Evolutionary conservation across 306 rosid genomes (phyloP), one percentile per base, ranked within the genome.

Genomic region (Prunus kanzakura): DNA sequence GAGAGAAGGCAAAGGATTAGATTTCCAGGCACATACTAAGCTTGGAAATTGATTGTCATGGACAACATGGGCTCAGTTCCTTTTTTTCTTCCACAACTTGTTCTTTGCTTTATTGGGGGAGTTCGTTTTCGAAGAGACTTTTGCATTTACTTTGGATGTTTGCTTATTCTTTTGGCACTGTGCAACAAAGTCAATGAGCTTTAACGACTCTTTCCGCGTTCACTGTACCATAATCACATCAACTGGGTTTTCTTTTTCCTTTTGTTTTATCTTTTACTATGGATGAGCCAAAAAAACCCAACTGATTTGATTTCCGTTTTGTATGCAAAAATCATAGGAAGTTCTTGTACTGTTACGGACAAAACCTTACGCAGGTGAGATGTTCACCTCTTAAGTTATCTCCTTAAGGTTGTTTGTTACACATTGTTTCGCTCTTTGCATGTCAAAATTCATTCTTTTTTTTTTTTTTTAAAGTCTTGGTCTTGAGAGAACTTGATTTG

Each of bases 91-190:
- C 60, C 65, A 23, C 65, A 46, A 51, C 2, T 13, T 23, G 71
- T 32, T 14, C 15, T 46, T 16, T 2, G 63, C 12, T 38, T 58
- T 35, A 41, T 25, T 38, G 69, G 15, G 67, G 62, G n/a, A 35
- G 6, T 25, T 82, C 75, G 72, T 45, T 74, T 58, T 61, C 83
- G 8, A 11, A 32, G 32, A 27, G 69, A 83, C 80, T 45, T 13
- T 3, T 7, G 86, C 20, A 38, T 11, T 75, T 75, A 32, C 72
- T 20, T 64, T 3, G 86, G 78, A 20, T 2, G 83, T 47, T 74
- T 69, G 72, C 11, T 18, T 55, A 23, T 32, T 18, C 14, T 45
- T 51, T 27, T 2, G 63, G 18, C 2, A 4, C 16, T 20, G 64
- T 49, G 12, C 11, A 60, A 18, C 16, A 60, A 64, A 79, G 81